These are phyloP conservation scores for Phytophthora rubi DNA, from an alignment of 352 stramenopile genomes.

Conservation along the genomic window DNA sequence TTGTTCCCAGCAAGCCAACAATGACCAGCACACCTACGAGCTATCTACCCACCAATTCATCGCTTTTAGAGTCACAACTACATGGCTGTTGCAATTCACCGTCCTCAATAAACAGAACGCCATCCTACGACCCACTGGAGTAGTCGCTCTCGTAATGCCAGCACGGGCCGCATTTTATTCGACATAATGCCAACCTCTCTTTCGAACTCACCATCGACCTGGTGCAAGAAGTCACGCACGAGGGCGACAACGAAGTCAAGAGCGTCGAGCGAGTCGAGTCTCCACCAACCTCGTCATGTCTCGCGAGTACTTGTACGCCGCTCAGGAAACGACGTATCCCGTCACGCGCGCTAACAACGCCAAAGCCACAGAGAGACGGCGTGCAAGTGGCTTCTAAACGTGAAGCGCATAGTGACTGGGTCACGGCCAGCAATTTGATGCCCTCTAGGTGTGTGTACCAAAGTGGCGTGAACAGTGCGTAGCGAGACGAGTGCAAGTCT, in stretches of 20 bases:
- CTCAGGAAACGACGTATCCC: slow-evolving; percentile 21
- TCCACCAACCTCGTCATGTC: slow-evolving; percentile 8
- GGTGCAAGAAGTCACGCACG: too few relatives aligned
- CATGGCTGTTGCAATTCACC: background rate
- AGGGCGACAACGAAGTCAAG: too few relatives aligned
- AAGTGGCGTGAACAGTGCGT: slow-evolving; percentile 20
- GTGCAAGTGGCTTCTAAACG: slow-evolving; percentile 36
- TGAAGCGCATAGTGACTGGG: slow-evolving; percentile 33
- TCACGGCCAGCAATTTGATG: slow-evolving; percentile 38
- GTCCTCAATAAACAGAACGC: slow-evolving; percentile 38
- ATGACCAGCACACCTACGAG: background rate
- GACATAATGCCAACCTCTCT: slow-evolving; percentile 14
- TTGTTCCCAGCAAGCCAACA: too few relatives aligned
- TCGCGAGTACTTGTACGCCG: slow-evolving; percentile 32
- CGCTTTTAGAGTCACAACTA: background rate
- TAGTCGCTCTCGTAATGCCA: slow-evolving; percentile 57
- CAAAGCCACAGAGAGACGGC: slow-evolving; percentile 56
- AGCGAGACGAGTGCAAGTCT: slow-evolving; percentile 15
- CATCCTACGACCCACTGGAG: slow-evolving; percentile 62
- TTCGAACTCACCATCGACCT: too few relatives aligned
- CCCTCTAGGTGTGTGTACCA: slow-evolving; percentile 45
- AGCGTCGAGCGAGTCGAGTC: too few relatives aligned
- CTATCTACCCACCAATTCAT: slow-evolving; percentile 1
- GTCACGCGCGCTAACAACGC: slow-evolving; percentile 8
- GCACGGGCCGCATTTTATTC: slow-evolving; percentile 36